Evolutionary conservation across 306 rosid genomes (phyloP).

Genomic region (Quercus gilva): DNA sequence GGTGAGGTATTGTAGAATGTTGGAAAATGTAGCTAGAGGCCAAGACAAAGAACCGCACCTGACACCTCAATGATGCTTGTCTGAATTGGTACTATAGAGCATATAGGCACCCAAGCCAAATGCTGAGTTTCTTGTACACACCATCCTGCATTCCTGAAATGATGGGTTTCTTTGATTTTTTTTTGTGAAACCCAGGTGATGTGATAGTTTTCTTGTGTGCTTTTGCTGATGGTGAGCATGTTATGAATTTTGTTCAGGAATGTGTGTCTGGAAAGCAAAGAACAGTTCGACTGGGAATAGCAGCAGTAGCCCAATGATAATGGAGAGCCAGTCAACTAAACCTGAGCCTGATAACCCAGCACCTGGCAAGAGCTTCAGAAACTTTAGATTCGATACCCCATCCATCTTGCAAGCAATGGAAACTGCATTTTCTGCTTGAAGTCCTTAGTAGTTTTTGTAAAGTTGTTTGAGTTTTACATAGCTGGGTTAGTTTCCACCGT

Average conservation of each 20-base stretch:
- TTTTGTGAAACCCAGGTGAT: background rate
- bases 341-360: constrained; percentile 55
- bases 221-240: constrained; percentile 29
- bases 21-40: background rate
- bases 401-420: constrained; percentile 75
- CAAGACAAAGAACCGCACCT: background rate
- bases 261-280: constrained; percentile 82
- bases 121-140: background rate
- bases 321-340: constrained; percentile 55
- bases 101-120: background rate
- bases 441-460: constrained; percentile 30
- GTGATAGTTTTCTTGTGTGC: background rate
- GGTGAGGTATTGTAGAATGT: background rate
- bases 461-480: constrained; percentile 21
- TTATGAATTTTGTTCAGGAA: constrained; percentile 44
- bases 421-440: constrained; percentile 55
- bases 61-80: background rate
- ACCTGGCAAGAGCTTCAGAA: constrained; percentile 75
- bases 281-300: constrained; percentile 54
- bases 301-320: constrained; percentile 39
- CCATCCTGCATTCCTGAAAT: background rate
- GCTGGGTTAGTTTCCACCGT: constrained; percentile 23
- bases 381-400: constrained; percentile 63
- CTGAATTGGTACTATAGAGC: background rate
- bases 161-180: background rate